Base-by-base conservation (phyloP, 2,329 filamentous ascomycete genomes). In the Dothideomycetidae sp. region DNA sequence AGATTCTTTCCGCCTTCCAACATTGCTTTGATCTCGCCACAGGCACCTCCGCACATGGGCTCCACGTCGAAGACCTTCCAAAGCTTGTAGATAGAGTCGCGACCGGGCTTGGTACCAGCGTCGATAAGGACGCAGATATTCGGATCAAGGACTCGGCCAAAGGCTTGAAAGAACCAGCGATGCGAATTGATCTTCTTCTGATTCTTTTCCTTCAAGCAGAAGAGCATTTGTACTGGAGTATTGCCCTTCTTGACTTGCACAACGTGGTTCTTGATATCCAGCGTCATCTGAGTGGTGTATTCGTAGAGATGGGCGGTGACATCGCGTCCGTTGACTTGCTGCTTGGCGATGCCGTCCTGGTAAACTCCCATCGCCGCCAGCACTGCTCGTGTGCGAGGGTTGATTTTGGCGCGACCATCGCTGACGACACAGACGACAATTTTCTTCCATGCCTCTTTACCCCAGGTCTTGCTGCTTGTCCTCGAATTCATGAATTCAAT, bases 141-240 rank as follows among this genome's bases (percentile, higher is more conserved):
- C 28, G 90, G 90, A 45, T 96, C 80, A 31, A 98, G 63, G 3
- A 96, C 81, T 14, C 78, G 74, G 19, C 90, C 90, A 56, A 98
- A 98, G 0, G 88, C 90, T 49, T 92, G 81, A 70, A 98, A 98
- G 65, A 98, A 96, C 90, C 90, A 98, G 56, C 90, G 71, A 58
- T 98, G 90, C 0, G 90, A 96, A 57, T 98, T 98, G 72, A 98
- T 98, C 70, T 98, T 98, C 68, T 98, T 98, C 64, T 94, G 86
- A 56, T 98, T 98, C 73, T 94, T 96, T 56, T 98, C 90, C 66
- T 98, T 98, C 43, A 98, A 61, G 58, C 90, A 98, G 67, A 98
- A 98, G 3, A 98, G 73, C 66, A 98, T 80, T 63, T 98, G 90
- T 2, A 98, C 82, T 0, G 90, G 88, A 44, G 90, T 85, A 43